Evolutionary conservation across 805 yeast species (phyloP).

Genomic region (Barnettozyma pratensis): DNA sequence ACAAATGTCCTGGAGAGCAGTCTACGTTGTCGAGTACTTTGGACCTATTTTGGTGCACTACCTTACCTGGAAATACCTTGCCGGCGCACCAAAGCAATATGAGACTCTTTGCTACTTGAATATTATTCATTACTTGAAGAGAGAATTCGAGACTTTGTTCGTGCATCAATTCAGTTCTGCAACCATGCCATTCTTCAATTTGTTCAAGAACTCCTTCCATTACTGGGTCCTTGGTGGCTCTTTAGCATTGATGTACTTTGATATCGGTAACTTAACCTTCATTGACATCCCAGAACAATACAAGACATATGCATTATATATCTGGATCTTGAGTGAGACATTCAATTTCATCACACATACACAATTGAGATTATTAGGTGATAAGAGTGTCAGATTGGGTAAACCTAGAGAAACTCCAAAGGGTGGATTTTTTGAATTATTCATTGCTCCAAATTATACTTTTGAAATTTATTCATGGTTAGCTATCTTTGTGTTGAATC

Average conservation of each 20-base stretch:
- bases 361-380: conserved; percentile 51
- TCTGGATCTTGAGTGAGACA: conserved; percentile 48
- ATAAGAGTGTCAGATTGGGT: conserved; percentile 28
- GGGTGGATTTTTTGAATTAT: conserved; percentile 77
- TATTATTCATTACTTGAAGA: conserved; percentile 73
- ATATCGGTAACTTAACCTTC: conserved; percentile 44
- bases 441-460: conserved; percentile 92
- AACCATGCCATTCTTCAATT: conserved; percentile 87
- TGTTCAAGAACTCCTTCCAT: conserved; percentile 86
- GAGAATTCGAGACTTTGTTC: conserved; percentile 82
- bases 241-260: conserved; percentile 42
- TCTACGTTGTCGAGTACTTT: conserved; percentile 80
- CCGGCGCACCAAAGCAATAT: conserved; percentile 21
- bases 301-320: conserved; percentile 11
- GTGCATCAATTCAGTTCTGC: conserved; percentile 82
- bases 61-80: conserved; percentile 45
- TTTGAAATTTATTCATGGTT: conserved; percentile 82
- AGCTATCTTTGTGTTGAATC: conserved; percentile 59
- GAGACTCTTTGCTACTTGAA: conserved; percentile 39
- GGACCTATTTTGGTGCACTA: conserved; percentile 88
- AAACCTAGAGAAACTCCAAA: conserved; percentile 41
- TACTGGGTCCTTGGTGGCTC: conserved; percentile 91
- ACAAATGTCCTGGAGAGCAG: conserved; percentile 88
- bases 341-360: conserved; percentile 72
- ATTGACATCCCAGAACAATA: conserved; percentile 44